Conservation (phyloP, 306 rosid genomes). For the Sechiopsis laciniata region DNA sequence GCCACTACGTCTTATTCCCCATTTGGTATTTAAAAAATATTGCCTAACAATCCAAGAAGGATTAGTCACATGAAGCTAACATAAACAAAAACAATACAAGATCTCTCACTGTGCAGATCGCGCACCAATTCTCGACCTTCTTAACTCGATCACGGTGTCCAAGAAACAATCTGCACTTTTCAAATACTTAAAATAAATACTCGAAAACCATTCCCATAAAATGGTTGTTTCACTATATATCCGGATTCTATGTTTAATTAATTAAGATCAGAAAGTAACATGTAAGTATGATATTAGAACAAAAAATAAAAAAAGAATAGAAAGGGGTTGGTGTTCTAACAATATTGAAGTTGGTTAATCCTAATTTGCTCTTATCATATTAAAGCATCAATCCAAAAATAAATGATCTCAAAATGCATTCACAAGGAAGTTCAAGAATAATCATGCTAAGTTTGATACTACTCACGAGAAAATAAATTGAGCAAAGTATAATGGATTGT, state of each 20-base stretch:
- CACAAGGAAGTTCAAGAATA: too few species aligned
- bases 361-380: too few species aligned
- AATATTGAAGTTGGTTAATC: conserved; percentile 54
- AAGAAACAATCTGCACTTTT: conserved; percentile 26
- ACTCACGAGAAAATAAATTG: too few species aligned
- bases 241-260: background rate
- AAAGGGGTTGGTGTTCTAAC: conserved; percentile 19
- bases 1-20: conserved; percentile 54
- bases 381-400: too few species aligned
- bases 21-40: conserved; percentile 39
- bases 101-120: conserved; percentile 48
- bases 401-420: too few species aligned
- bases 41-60: conserved; percentile 31
- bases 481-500: too few species aligned
- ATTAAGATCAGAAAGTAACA: background rate
- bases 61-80: conserved; percentile 47
- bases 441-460: too few species aligned
- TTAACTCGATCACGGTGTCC: conserved; percentile 34
- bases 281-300: background rate
- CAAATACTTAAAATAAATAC: background rate
- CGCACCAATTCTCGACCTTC: conserved; percentile 37
- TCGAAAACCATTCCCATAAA: background rate
- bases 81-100: conserved; percentile 64
- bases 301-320: background rate
- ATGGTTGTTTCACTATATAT: background rate